Evolutionary conservation across 2,329 filamentous ascomycete species (phyloP), one percentile per base, ranked within the genome.

Genomic region (Verticillium albo-atrum): DNA sequence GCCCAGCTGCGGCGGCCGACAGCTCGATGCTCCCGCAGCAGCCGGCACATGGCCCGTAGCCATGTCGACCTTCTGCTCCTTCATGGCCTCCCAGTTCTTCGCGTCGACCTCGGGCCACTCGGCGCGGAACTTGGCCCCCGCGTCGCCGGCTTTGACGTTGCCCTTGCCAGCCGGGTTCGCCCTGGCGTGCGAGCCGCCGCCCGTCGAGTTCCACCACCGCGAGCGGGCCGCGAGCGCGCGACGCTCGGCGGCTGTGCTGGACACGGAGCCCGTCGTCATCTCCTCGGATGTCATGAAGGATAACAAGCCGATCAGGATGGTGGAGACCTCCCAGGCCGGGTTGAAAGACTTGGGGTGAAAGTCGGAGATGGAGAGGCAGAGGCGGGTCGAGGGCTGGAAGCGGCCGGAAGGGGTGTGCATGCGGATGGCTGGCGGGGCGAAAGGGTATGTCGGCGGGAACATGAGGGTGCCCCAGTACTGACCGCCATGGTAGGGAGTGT

Each of bases 221-320:
- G 91, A 91, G 63, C 90, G 84, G 26, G 83, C 82, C 0, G 95
- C 92, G 55, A 92, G 86, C 68, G 89, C 84, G 72, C 86, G 89
- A 62, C 94, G 86, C 79, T 98, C 93, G 3, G 84, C 79, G 55
- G 91, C 85, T 0, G 86, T 89, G 20, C 88, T 91, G 6, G 89
- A 88, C 30, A 99, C 86, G 30, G 89, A 93, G 2, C 95, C 95
- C 0, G 95, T 98, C 0, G 95, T 99, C 90, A 98, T 97, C 78
- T 99, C 95, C 71, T 99, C 94, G 65, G 91, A 92, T 2, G 94
- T 98, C 95, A 99, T 99, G 76, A 99, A 99, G 42, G 90, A 96
- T 63, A 98, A 80, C 28, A 99, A 84, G 10, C 95, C 95, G 58
- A 96, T 96, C 17, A 99, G 80, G 64, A 99, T 99, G 0, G 95